Evolutionary conservation across 2,329 filamentous ascomycete species (phyloP).

Genomic region (Fusarium heterosporum): DNA sequence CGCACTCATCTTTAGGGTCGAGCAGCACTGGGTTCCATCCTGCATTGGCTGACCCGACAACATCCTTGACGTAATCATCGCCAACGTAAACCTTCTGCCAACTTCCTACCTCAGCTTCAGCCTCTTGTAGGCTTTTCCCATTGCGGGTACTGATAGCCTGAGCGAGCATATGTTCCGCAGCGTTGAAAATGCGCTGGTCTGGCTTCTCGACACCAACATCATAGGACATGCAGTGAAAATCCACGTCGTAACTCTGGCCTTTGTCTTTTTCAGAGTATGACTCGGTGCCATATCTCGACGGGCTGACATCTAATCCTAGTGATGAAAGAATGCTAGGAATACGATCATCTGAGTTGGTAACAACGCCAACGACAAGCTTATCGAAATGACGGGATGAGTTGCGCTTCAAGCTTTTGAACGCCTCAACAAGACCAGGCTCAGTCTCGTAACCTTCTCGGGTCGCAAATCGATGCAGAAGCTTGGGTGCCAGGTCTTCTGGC

Average conservation of each 20-base stretch:
- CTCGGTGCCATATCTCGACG: slow-evolving; percentile 16
- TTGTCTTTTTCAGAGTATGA: neutral
- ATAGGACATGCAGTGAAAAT: slow-evolving; percentile 63
- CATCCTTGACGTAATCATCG: slow-evolving; percentile 37
- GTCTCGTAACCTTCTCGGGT: slow-evolving; percentile 30
- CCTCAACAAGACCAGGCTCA: slow-evolving; percentile 7
- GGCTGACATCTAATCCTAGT: slow-evolving; percentile 25
- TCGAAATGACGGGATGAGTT: slow-evolving; percentile 1
- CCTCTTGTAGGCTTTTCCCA: neutral
- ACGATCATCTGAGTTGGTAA: slow-evolving; percentile 41
- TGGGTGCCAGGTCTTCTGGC: slow-evolving; percentile 31
- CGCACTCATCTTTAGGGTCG: slow-evolving; percentile 19
- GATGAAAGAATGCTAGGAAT: slow-evolving; percentile 40
- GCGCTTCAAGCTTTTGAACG: slow-evolving; percentile 6
- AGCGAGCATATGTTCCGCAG: slow-evolving; percentile 59
- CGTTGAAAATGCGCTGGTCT: slow-evolving; percentile 64
- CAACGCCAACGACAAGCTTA: slow-evolving; percentile 31
- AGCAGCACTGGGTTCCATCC: slow-evolving; percentile 35
- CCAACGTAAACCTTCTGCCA: slow-evolving; percentile 39
- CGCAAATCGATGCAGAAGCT: slow-evolving; percentile 25
- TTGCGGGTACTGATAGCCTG: slow-evolving; percentile 21
- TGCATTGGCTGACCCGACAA: slow-evolving; percentile 25
- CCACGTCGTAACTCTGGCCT: slow-evolving; percentile 5
- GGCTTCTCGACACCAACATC: slow-evolving; percentile 72
- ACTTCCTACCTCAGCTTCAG: neutral